These are phyloP conservation scores for Emericellopsis terricola DNA, from an alignment of 495 filamentous ascomycete genomes.

Conservation along the genomic window DNA sequence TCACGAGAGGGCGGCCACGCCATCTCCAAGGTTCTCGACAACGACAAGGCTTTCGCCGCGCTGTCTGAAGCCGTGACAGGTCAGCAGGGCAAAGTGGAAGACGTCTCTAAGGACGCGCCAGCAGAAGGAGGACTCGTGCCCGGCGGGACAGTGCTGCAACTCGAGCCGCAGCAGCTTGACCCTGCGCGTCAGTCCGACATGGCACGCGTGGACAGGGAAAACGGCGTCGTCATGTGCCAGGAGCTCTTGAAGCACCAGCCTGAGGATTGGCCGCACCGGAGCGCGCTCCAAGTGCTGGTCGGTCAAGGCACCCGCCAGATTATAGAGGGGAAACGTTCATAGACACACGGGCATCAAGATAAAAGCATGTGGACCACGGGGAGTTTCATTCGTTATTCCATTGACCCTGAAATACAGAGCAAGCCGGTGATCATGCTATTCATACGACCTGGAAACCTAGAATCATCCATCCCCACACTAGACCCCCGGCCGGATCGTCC, in stretches of 20 bases:
- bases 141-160: slow-evolving; percentile 4
- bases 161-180: slow-evolving; percentile 20
- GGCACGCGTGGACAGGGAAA: slow-evolving; percentile 37
- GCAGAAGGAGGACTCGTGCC: background rate
- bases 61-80: slow-evolving; percentile 36
- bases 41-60: slow-evolving; percentile 4
- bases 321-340: no score
- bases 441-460: slow-evolving; percentile 2
- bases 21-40: slow-evolving; percentile 25
- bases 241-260: slow-evolving; percentile 35
- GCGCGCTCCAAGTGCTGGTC: slow-evolving; percentile 18
- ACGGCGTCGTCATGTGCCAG: slow-evolving; percentile 42
- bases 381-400: no score
- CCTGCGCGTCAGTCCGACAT: slow-evolving; percentile 12
- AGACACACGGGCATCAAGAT: background rate
- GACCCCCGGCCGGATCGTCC: background rate
- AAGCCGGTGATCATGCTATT: slow-evolving; percentile 4
- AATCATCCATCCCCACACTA: background rate
- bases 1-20: slow-evolving; percentile 26
- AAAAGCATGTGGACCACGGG: background rate
- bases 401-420: background rate
- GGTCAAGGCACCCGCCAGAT: slow-evolving; percentile 13
- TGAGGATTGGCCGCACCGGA: slow-evolving; percentile 15
- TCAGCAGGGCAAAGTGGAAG: slow-evolving; percentile 1
- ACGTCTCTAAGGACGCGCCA: background rate